A percentile compares a stretch with the other conserved stretches of the same genome.
phyloP scores from a whole-genome alignment of 2,329 filamentous ascomycete genomes.

The Penicillium hordei region DNA sequence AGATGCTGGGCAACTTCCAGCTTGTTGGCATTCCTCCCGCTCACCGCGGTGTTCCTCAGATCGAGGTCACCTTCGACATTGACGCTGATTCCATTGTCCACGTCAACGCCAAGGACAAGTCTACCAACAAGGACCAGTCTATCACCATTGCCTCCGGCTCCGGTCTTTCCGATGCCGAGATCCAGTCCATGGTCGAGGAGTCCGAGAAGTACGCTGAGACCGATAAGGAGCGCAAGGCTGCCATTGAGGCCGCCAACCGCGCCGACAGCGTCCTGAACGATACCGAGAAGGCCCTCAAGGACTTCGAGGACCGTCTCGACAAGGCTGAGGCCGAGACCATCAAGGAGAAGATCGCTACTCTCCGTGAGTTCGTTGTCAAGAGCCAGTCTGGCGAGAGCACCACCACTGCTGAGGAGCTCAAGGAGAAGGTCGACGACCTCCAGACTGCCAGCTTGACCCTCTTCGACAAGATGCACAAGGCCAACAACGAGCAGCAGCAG shows the following conservation, averaged over 20 bases:
- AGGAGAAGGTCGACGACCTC: slow-evolving; percentile 98
- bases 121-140: slow-evolving; percentile 98
- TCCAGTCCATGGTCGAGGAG: slow-evolving; percentile 95
- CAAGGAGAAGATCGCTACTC: slow-evolving; percentile 83
- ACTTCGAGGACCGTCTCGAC: slow-evolving; percentile 93
- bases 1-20: slow-evolving; percentile 98
- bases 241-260: slow-evolving; percentile 96
- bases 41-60: slow-evolving; percentile 91
- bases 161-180: slow-evolving; percentile 91
- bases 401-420: slow-evolving; percentile 86
- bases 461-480: slow-evolving; percentile 99
- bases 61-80: slow-evolving; percentile 98
- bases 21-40: slow-evolving; percentile 95
- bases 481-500: slow-evolving; percentile 65
- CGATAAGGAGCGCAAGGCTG: slow-evolving; percentile 94
- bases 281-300: slow-evolving; percentile 96
- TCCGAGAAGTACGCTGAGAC: slow-evolving; percentile 93
- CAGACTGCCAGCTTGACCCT: slow-evolving; percentile 93
- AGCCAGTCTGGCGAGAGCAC: slow-evolving; percentile 88
- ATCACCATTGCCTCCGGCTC: slow-evolving; percentile 98
- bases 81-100: slow-evolving; percentile 97
- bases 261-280: slow-evolving; percentile 96
- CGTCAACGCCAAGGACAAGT: slow-evolving; percentile 98
- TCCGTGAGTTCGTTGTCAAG: slow-evolving; percentile 90
- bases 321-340: slow-evolving; percentile 92